A percentile compares a stretch with the other conserved stretches of the same genome.
Conservation (phyloP, 2,329 filamentous ascomycete species). For the Colletotrichum sp. region DNA sequence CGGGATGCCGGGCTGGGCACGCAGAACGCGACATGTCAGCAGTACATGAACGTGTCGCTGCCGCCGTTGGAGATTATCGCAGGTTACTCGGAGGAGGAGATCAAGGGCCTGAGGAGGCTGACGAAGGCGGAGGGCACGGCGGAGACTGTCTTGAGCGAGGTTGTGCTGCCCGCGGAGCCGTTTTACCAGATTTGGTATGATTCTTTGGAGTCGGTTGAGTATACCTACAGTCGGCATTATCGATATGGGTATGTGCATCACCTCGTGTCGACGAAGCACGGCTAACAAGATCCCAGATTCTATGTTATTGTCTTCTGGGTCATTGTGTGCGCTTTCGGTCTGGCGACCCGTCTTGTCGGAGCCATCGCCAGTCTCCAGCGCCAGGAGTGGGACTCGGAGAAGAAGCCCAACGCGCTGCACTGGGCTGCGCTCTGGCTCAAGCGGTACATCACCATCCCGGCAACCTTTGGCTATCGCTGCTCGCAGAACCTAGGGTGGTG, state of each 20-base stretch:
- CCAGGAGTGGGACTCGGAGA: constrained; percentile 8
- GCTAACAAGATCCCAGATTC: constrained; percentile 25
- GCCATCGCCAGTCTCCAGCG: constrained; percentile 9
- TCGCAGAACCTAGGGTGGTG: constrained; percentile 50
- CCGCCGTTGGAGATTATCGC: constrained; percentile 39
- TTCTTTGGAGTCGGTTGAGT: constrained; percentile 41
- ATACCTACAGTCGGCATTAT: constrained; percentile 38
- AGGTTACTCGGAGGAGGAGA: constrained; percentile 37
- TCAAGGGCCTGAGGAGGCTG: constrained; percentile 34
- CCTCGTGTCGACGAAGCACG: background rate
- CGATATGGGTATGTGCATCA: constrained; percentile 37
- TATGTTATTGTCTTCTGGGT: constrained; percentile 47
- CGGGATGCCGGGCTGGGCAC: constrained; percentile 26
- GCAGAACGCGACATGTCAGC: constrained; percentile 39
- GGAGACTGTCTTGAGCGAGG: constrained; percentile 27
- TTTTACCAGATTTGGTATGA: constrained; percentile 40
- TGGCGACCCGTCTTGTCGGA: constrained; percentile 32
- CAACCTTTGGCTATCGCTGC: constrained; percentile 47
- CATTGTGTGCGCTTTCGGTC: constrained; percentile 39
- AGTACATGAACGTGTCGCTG: constrained; percentile 27
- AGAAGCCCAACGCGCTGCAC: background rate
- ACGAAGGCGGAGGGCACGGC: constrained; percentile 28
- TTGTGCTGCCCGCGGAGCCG: constrained; percentile 37
- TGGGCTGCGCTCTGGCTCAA: constrained; percentile 33
- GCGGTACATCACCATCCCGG: constrained; percentile 40